Conservation (phyloP, 2,329 filamentous ascomycete species). For the Helotiales sp. region DNA sequence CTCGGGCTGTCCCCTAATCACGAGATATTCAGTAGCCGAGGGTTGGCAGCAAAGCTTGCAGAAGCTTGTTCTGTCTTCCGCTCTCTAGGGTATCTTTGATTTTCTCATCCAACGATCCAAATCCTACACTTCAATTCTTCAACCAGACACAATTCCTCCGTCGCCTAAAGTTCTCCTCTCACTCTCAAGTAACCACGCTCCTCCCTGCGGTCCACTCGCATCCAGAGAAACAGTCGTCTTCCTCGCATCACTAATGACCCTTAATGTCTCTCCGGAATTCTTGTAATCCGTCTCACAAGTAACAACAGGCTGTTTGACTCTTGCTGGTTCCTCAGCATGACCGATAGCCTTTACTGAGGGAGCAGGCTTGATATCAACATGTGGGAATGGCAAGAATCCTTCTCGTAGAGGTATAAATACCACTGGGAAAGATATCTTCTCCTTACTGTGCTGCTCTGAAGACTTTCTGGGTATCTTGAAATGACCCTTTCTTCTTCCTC, state of each 20-base stretch:
- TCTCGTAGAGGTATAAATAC: constrained; percentile 78
- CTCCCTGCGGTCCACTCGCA: constrained; percentile 63
- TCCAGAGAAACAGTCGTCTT: constrained; percentile 74
- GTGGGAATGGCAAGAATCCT: constrained; percentile 76
- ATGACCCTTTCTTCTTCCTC: constrained; percentile 76
- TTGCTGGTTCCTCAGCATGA: constrained; percentile 19
- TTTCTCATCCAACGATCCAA: too few species aligned
- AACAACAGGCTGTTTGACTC: constrained; percentile 34
- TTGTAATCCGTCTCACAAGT: constrained; percentile 78
- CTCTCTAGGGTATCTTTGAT: background rate
- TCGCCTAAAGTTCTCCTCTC: constrained; percentile 40
- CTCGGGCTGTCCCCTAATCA: too few species aligned
- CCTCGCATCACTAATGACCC: constrained; percentile 69
- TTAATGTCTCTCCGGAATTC: constrained; percentile 74
- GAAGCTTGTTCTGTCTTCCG: background rate
- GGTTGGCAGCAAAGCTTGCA: too few species aligned
- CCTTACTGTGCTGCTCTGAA: constrained; percentile 44
- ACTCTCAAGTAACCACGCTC: constrained; percentile 66
- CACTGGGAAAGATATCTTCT: constrained; percentile 58
- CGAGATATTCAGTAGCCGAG: too few species aligned
- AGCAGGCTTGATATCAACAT: constrained; percentile 73
- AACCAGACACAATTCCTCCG: constrained; percentile 3
- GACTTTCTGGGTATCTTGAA: constrained; percentile 59
- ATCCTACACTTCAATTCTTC: background rate
- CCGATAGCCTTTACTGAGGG: constrained; percentile 28